Percentiles rank a stretch among this genome's conserved stretches.
Conservation (phyloP, 1,284 basidiomycete genomes). For the Agaricales sp. region DNA sequence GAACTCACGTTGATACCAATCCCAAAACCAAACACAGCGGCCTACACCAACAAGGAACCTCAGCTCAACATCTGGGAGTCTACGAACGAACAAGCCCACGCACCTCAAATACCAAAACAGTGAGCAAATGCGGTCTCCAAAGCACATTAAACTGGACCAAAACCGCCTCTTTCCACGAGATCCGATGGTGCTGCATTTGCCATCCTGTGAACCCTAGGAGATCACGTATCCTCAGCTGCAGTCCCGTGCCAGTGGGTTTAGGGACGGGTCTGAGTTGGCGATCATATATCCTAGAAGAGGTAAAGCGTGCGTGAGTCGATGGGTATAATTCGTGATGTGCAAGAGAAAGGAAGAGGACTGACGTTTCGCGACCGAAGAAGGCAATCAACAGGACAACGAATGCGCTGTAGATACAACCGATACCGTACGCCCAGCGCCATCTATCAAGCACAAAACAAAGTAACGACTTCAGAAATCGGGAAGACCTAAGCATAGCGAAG, state of each 20-base stretch:
- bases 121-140: constrained; percentile 33
- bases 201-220: constrained; percentile 33
- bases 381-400: constrained; percentile 31
- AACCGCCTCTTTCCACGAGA: constrained; percentile 25
- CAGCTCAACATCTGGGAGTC: no score
- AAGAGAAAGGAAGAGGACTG: constrained; percentile 10
- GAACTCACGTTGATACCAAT: constrained; percentile 42
- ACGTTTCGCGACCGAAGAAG: constrained; percentile 37
- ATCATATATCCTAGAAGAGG: constrained; percentile 38
- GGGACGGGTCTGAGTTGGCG: constrained; percentile 29
- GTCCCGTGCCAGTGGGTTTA: constrained; percentile 17
- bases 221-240: constrained; percentile 30
- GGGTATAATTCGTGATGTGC: no score
- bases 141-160: constrained; percentile 26
- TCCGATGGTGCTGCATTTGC: constrained; percentile 32
- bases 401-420: constrained; percentile 30
- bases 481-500: not conserved
- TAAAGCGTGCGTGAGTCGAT: no score
- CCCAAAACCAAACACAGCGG: constrained; percentile 34
- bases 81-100: not conserved
- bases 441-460: no score
- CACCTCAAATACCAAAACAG: constrained; percentile 29
- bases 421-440: constrained; percentile 67
- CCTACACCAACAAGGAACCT: constrained; percentile 16
- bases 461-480: not conserved